Evolutionary conservation across 148 eudicot species (phyloP).

Genomic region (Camellia granthamiana): DNA sequence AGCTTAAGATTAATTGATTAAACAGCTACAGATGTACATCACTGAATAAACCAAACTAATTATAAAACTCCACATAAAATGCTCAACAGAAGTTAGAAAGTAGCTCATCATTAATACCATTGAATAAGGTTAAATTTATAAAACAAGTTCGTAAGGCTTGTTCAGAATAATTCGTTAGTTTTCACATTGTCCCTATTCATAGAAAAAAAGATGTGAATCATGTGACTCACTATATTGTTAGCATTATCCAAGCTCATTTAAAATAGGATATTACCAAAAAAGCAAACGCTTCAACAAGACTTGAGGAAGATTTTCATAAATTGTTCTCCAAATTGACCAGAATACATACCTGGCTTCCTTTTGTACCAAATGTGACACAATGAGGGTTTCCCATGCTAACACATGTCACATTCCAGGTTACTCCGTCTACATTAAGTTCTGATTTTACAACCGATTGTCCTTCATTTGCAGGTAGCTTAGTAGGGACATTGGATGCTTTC

Average conservation of each 20-base stretch:
- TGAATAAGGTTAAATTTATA: background rate
- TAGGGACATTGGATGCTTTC: slow-evolving; percentile 74
- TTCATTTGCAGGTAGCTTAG: slow-evolving; percentile 66
- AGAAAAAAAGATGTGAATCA: too few species aligned
- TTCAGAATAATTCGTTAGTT: background rate
- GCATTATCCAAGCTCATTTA: background rate
- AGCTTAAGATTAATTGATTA: too few species aligned
- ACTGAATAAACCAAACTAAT: too few species aligned
- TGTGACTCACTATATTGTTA: background rate
- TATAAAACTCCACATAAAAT: too few species aligned
- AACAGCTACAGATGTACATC: too few species aligned
- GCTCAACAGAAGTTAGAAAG: background rate
- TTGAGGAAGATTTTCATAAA: background rate
- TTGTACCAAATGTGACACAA: slow-evolving; percentile 77
- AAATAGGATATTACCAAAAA: background rate
- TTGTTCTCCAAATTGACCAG: background rate
- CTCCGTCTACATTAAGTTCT: slow-evolving; percentile 70
- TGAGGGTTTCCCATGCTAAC: slow-evolving; percentile 99
- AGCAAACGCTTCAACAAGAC: background rate
- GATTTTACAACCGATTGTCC: slow-evolving; percentile 69
- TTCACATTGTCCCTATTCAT: background rate
- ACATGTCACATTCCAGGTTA: slow-evolving; percentile 82
- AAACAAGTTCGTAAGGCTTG: background rate
- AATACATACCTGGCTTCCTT: slow-evolving; percentile 59
- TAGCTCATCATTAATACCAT: too few species aligned